Percentiles rank a stretch among this genome's conserved stretches.
These are phyloP conservation scores for Nannizziopsis barbatae DNA, from an alignment of 2,329 filamentous ascomycete genomes.

Conservation along the genomic window DNA sequence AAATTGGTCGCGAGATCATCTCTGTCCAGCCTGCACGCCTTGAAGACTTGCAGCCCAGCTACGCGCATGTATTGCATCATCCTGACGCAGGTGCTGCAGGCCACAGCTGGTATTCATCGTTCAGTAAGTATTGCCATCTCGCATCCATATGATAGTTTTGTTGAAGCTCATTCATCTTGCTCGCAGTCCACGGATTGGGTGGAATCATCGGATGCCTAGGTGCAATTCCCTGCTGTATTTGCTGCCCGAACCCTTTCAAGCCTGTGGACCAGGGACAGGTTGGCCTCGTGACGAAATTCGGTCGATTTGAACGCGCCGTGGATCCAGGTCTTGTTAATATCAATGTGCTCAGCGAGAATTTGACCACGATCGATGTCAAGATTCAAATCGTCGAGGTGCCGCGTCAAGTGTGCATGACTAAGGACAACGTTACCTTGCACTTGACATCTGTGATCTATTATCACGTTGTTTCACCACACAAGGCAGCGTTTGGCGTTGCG, in stretches of 20 bases:
- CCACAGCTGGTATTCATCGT: conserved; percentile 78
- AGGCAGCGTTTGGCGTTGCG: conserved; percentile 90
- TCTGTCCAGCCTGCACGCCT: conserved; percentile 66
- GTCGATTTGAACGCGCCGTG: conserved; percentile 83
- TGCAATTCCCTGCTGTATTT: conserved; percentile 80
- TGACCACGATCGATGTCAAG: conserved; percentile 95
- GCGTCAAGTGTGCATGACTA: conserved; percentile 97
- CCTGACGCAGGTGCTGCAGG: conserved; percentile 55
- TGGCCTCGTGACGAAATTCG: conserved; percentile 90
- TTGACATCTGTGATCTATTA: conserved; percentile 98
- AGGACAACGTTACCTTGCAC: conserved; percentile 92
- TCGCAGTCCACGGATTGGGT: conserved; percentile 60
- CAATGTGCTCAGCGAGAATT: conserved; percentile 83
- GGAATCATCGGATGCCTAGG: conserved; percentile 64
- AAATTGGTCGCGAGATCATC: conserved; percentile 40
- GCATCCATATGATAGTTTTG: not conserved
- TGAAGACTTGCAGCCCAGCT: conserved; percentile 75
- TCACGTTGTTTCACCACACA: conserved; percentile 89
- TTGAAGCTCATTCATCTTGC: conserved; percentile 13
- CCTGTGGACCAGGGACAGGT: conserved; percentile 86
- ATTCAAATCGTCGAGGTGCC: conserved; percentile 96
- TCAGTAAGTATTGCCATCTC: conserved; percentile 51
- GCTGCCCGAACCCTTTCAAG: conserved; percentile 94
- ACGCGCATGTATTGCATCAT: conserved; percentile 53
- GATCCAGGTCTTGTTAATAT: conserved; percentile 95